phyloP scores from a whole-genome alignment of 1,139 yeast genomes.

The Suhomyces anneliseae region DNA sequence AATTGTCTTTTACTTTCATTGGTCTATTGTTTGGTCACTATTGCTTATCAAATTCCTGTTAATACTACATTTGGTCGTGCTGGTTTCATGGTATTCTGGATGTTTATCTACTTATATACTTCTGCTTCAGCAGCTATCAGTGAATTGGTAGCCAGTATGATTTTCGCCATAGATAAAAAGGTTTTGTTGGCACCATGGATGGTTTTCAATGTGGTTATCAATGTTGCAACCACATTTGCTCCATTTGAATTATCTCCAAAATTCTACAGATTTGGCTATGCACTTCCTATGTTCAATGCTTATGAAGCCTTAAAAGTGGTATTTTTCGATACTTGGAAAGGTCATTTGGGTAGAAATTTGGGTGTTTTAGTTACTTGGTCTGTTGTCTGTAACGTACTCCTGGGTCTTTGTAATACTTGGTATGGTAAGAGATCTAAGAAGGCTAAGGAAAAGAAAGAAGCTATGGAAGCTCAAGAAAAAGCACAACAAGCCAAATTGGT shows the following conservation, averaged over 20 bases:
- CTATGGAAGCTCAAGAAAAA: not conserved
- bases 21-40: constrained; percentile 56
- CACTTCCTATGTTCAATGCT: constrained; percentile 63
- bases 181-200: constrained; percentile 58
- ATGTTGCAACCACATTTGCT: constrained; percentile 61
- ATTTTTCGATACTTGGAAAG: constrained; percentile 56
- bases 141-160: constrained; percentile 54
- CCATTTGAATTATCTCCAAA: constrained; percentile 54
- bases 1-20: constrained; percentile 54
- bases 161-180: constrained; percentile 48
- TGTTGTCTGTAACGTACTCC: constrained; percentile 38
- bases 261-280: constrained; percentile 65
- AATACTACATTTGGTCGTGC: constrained; percentile 53
- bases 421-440: not conserved
- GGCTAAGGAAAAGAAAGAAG: constrained; percentile 1
- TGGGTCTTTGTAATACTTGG: constrained; percentile 5
- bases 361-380: constrained; percentile 63
- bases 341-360: constrained; percentile 55
- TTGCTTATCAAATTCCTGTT: constrained; percentile 59
- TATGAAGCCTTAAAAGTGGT: constrained; percentile 57
- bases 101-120: constrained; percentile 58
- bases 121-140: constrained; percentile 64
- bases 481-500: not conserved
- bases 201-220: constrained; percentile 57
- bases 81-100: constrained; percentile 68